These are phyloP conservation scores for Beauveria medogensis DNA, from an alignment of 2,329 filamentous ascomycete species.

Conservation along the genomic window DNA sequence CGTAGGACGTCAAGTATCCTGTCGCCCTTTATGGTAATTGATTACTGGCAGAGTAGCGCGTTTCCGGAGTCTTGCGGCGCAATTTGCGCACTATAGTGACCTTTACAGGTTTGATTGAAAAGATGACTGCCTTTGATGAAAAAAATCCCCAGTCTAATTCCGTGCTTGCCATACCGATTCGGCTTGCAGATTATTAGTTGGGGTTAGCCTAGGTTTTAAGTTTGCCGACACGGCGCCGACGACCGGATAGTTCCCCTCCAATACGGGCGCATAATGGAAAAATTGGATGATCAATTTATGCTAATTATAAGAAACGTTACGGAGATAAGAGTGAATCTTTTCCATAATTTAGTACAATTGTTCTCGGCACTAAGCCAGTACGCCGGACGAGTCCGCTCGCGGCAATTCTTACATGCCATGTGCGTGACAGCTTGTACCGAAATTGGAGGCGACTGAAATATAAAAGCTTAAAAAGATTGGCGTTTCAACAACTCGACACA, in stretches of 20 bases:
- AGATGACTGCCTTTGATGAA: neutral
- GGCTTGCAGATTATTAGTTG: neutral
- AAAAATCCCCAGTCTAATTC: neutral
- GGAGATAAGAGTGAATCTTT: neutral
- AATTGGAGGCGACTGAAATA: no score
- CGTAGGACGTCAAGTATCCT: neutral
- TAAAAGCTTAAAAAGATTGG: no score
- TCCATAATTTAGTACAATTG: neutral
- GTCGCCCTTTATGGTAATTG: neutral
- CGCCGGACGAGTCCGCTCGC: neutral
- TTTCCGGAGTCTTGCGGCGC: neutral
- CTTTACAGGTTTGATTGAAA: no score
- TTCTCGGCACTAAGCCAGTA: neutral
- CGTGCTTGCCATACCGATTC: neutral
- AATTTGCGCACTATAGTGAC: neutral
- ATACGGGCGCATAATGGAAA: no score
- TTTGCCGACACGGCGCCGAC: conserved; percentile 5
- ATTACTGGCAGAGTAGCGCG: neutral
- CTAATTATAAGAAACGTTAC: neutral
- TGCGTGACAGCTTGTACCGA: neutral
- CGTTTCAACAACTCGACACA: no score
- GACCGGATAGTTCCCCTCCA: neutral
- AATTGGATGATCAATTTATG: neutral
- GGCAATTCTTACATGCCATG: neutral
- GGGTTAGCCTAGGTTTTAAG: neutral